Percentiles rank a stretch among this genome's conserved stretches.
These are phyloP conservation scores for Malus domestica DNA, from an alignment of 306 rosid species.

Conservation along the genomic window DNA sequence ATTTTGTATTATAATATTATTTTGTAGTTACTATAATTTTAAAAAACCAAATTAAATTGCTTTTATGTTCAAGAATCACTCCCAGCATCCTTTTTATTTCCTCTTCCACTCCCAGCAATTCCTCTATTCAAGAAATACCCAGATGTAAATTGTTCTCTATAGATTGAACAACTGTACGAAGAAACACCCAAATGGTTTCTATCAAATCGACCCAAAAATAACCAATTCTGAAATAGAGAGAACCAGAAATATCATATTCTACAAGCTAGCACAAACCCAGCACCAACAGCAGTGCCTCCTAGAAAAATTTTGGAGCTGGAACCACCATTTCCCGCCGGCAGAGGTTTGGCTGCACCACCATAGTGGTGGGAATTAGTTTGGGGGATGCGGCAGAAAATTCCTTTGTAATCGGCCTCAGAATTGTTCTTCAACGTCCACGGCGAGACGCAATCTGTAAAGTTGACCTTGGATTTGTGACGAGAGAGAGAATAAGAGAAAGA, in stretches of 20 bases:
- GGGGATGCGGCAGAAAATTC: slow-evolving; percentile 48
- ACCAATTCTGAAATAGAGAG: background rate
- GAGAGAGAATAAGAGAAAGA: background rate
- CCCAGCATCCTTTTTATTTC: too few species aligned
- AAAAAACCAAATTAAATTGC: too few species aligned
- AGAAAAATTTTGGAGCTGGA: slow-evolving; percentile 39
- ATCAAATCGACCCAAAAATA: slow-evolving; percentile 14
- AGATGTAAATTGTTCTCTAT: too few species aligned
- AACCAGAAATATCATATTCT: background rate
- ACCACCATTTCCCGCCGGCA: slow-evolving; percentile 25
- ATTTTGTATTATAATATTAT: too few species aligned
- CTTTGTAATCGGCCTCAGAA: slow-evolving; percentile 45
- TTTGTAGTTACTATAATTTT: too few species aligned
- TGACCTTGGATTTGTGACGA: slow-evolving; percentile 31
- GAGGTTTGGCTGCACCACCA: slow-evolving; percentile 40
- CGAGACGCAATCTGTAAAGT: slow-evolving; percentile 55
- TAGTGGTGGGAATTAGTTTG: slow-evolving; percentile 30
- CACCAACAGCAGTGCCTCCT: slow-evolving; percentile 62
- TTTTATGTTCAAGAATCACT: too few species aligned
- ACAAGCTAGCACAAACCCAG: slow-evolving; percentile 16
- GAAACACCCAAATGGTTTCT: background rate
- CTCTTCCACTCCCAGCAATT: too few species aligned
- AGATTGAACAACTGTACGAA: too few species aligned
- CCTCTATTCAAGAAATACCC: too few species aligned
- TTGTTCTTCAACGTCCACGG: slow-evolving; percentile 30